Base-by-base conservation (phyloP, 208 protist genomes). In the Trypanosoma platydactyli region DNA sequence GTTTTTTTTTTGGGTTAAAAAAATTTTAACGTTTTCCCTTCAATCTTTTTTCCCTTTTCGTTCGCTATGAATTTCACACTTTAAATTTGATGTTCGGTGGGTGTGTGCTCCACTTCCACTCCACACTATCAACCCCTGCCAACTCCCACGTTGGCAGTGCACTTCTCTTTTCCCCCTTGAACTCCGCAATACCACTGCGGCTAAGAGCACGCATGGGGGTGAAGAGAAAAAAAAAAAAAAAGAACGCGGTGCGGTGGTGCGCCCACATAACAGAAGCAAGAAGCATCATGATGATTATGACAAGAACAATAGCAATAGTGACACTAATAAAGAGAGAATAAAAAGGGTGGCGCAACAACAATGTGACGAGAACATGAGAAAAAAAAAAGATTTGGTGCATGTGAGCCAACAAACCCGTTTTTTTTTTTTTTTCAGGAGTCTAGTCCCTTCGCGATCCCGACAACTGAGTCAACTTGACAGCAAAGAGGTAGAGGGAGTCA, bases 401-500 rank as follows among this genome's bases (percentile, higher is more conserved):
- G 3, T 22, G 12, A 6, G 25, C 53, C 30, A 22, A 16, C 1
- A 44, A 60, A n/a, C 22, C 18, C 1, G 7, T 41, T 15, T 20
- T 16, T n/a, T 29, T 42, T 27, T 24, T 3, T 5, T 11, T n/a
- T n/a, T n/a, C n/a, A n/a, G 18, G 13, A 6, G 27, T 7, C 66
- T 35, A 75, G 18, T 75, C 61, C 22, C 64, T 68, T 45, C 62
- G 44, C 45, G 69, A 57, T 40, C 68, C 61, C 11, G 54, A 53
- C 5, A 75, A 30, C 29, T 75, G 55, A 5, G 61, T 30, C 46
- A 75, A 53, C 55, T 75, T 75, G 22, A 68, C 30, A 7, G 69
- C 69, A 33, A 75, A 44, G n/a, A 63, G 38, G 35, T 75, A 75
- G 1, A 75, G 53, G 22, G 69, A 75, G 18, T 64, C 69, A 20